Conservation (phyloP, 768 basidiomycete genomes). For the Coprinopsis strossmayeri region DNA sequence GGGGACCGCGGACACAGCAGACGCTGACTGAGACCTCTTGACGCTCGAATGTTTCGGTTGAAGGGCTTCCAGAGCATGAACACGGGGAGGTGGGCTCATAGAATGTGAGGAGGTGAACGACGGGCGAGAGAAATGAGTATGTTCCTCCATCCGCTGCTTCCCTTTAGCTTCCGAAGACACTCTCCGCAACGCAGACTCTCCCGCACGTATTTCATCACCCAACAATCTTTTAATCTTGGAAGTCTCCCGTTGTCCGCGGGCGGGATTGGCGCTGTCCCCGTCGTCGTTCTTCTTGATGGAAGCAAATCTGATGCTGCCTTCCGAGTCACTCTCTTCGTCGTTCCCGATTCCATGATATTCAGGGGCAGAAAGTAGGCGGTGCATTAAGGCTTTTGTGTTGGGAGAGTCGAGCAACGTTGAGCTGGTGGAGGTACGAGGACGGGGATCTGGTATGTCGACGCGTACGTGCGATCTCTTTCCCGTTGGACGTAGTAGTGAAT, state of each 20-base stretch:
- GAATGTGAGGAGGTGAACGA: too few relatives aligned
- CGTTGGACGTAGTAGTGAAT: too few relatives aligned
- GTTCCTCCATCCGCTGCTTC: too few relatives aligned
- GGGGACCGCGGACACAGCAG: not conserved
- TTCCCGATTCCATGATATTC: slow-evolving; percentile 1
- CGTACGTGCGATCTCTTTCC: too few relatives aligned
- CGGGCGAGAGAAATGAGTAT: too few relatives aligned
- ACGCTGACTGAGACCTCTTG: slow-evolving; percentile 5
- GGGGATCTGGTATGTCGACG: too few relatives aligned
- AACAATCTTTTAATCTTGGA: not conserved
- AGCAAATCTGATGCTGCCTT: not conserved
- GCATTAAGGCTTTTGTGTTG: slow-evolving; percentile 7
- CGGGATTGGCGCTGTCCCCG: not conserved
- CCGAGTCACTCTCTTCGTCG: not conserved
- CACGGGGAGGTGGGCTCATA: too few relatives aligned
- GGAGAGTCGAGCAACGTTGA: slow-evolving; percentile 7
- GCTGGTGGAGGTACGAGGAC: too few relatives aligned
- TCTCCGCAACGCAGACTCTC: too few relatives aligned
- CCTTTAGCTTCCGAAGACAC: too few relatives aligned
- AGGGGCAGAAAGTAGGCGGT: slow-evolving; percentile 7
- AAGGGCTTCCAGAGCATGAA: slow-evolving; percentile 6
- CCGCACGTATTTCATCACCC: too few relatives aligned
- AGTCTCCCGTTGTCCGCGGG: not conserved
- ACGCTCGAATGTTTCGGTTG: not conserved
- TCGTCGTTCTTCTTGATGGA: not conserved